These are phyloP conservation scores for Xylaria flabelliformis DNA, from an alignment of 495 filamentous ascomycete species.

Conservation along the genomic window DNA sequence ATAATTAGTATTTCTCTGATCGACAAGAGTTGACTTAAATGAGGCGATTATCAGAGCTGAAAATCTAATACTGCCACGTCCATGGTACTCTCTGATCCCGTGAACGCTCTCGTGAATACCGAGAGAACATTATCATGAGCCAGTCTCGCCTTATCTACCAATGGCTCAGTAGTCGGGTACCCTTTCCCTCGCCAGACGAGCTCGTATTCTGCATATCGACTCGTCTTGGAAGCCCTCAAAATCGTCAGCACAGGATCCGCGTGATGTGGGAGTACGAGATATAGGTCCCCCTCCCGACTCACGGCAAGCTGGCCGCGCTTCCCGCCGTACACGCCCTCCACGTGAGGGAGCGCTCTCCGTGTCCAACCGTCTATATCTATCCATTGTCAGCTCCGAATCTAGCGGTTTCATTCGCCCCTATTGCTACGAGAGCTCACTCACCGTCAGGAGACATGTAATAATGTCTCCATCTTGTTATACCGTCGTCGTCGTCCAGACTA, in stretches of 20 bases:
- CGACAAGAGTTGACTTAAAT: neutral
- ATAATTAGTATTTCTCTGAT: neutral
- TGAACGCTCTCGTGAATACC: constrained; percentile 40
- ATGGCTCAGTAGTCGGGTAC: constrained; percentile 44
- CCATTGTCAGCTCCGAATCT: neutral
- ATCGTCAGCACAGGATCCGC: constrained; percentile 37
- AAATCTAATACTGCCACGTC: constrained; percentile 49
- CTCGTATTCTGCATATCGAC: constrained; percentile 39
- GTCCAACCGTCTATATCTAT: constrained; percentile 41
- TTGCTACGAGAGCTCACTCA: constrained; percentile 26
- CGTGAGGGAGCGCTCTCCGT: constrained; percentile 36
- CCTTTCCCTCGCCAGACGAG: constrained; percentile 43
- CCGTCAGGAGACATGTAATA: constrained; percentile 49
- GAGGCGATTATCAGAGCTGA: constrained; percentile 30
- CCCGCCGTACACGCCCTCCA: constrained; percentile 38
- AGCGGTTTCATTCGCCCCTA: neutral
- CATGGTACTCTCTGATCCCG: constrained; percentile 20
- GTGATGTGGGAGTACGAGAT: constrained; percentile 46
- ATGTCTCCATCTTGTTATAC: constrained; percentile 51
- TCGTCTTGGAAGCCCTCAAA: constrained; percentile 38
- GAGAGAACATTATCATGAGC: constrained; percentile 46
- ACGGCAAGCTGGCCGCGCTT: constrained; percentile 47
- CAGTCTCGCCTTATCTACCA: constrained; percentile 47
- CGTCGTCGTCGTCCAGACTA: constrained; percentile 35
- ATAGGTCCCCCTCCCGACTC: constrained; percentile 43